These are phyloP conservation scores for Hyphopichia pseudoburtonii DNA, from an alignment of 1,139 yeast genomes.

Conservation along the genomic window DNA sequence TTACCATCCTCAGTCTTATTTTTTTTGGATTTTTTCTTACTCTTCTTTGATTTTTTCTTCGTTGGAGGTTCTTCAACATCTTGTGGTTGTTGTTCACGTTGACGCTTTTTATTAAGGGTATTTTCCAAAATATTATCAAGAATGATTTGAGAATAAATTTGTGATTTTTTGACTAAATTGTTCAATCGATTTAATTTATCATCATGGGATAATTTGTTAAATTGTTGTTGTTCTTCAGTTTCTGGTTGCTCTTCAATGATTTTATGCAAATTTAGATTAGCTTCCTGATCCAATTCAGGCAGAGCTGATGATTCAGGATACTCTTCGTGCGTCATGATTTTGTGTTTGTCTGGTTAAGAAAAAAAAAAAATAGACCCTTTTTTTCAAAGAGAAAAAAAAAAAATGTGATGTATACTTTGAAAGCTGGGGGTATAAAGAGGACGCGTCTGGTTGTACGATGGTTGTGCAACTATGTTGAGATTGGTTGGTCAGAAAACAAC, in stretches of 20 bases:
- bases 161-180: constrained; percentile 76
- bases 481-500: too few species aligned
- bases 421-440: too few species aligned
- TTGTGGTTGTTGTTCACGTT: constrained; percentile 12
- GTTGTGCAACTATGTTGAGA: too few species aligned
- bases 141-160: constrained; percentile 78
- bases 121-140: constrained; percentile 69
- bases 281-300: too few species aligned
- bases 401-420: too few species aligned
- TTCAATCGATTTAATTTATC: constrained; percentile 62
- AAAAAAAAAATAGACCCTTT: too few species aligned
- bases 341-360: too few species aligned
- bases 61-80: too few species aligned
- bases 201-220: constrained; percentile 39
- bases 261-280: too few species aligned
- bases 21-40: constrained; percentile 2
- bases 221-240: constrained; percentile 35
- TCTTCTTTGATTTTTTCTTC: constrained; percentile 14
- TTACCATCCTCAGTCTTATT: constrained; percentile 7
- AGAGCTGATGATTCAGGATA: too few species aligned
- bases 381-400: too few species aligned
- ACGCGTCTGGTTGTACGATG: too few species aligned
- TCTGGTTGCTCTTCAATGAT: constrained; percentile 2
- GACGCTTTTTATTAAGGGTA: constrained; percentile 27
- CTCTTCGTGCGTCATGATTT: constrained; percentile 4